A percentile compares a stretch with the other conserved stretches of the same genome.
phyloP scores from a whole-genome alignment of 495 filamentous ascomycete genomes.

The Aspergillus panamensis region DNA sequence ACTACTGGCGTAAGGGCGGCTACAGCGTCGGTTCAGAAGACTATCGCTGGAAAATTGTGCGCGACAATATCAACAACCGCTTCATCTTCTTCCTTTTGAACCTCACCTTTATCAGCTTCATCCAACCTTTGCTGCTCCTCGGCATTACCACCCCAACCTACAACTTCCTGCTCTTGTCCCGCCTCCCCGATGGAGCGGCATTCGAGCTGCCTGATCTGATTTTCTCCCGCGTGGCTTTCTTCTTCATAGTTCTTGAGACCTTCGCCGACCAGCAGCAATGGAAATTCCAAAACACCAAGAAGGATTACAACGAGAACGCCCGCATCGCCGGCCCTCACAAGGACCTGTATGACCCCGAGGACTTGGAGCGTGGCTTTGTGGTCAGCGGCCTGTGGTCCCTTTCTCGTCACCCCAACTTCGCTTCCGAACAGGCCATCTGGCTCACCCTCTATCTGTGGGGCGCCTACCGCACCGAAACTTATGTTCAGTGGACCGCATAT shows the following conservation, averaged over 20 bases:
- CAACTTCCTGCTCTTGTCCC: slow-evolving; percentile 61
- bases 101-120: slow-evolving; percentile 77
- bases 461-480: slow-evolving; percentile 63
- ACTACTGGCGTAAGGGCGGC: slow-evolving; percentile 96
- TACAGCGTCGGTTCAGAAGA: slow-evolving; percentile 86
- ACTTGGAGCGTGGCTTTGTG: slow-evolving; percentile 89
- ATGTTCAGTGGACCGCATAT: slow-evolving; percentile 74
- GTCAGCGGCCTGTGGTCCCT: slow-evolving; percentile 81
- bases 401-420: slow-evolving; percentile 91
- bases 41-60: slow-evolving; percentile 76
- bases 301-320: slow-evolving; percentile 64
- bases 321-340: slow-evolving; percentile 56
- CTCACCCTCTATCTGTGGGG: slow-evolving; percentile 81
- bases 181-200: slow-evolving; percentile 32
- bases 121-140: slow-evolving; percentile 70
- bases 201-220: slow-evolving; percentile 60
- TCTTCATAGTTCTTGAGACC: slow-evolving; percentile 68
- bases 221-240: slow-evolving; percentile 64
- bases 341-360: slow-evolving; percentile 53
- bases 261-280: slow-evolving; percentile 94
- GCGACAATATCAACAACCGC: slow-evolving; percentile 46
- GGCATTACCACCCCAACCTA: slow-evolving; percentile 79
- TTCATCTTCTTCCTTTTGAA: slow-evolving; percentile 78
- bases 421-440: slow-evolving; percentile 91
- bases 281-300: slow-evolving; percentile 82